Evolutionary conservation across 331 rosid genomes (phyloP), one percentile per base, ranked within the genome.

Genomic region (Telfairia occidentalis): DNA sequence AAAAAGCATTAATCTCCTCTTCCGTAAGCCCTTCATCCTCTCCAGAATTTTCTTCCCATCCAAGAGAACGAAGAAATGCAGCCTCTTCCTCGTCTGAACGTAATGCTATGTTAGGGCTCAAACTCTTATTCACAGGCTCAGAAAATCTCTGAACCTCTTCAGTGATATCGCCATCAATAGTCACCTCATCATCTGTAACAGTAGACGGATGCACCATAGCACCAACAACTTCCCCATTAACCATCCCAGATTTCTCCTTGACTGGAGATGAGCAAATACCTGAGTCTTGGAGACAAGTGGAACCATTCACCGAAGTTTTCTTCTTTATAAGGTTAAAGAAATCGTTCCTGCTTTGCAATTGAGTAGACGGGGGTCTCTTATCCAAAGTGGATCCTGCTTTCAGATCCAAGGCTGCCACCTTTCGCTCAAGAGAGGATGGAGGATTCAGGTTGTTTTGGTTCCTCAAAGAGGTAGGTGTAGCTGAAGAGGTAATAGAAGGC

Each of bases 21-120:
- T 95, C 97, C 1, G 99, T 95, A 29, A 92, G 92, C 50, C 92
- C 97, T 53, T 78, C 99, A 82, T 95, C 97, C 84, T 91, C 99
- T 75, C 87, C 96, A 63, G 89, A 84, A 85, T 83, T 83, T 85
- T 94, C 98, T 76, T 87, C 97, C 99, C 99, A 95, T 73, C 99
- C 99, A 79, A 95, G 97, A 42, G 99, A 95, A 65, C 92, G 92
- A 60, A 95, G 97, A 81, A 95, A 95, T 55, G 96, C 95, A 82
- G 86, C 89, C 84, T 95, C 99, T 89, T 95, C 97, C 87, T 90
- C 99, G 48, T 87, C 96, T 3, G 89, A 90, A 83, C 83, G 81
- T 78, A 87, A 49, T 19, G 89, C 82, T 78, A 77, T 88, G 75
- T 75, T 81, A 53, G 79, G 78, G 73, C 60, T 60, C 77, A 80